A percentile compares a stretch with the other conserved stretches of the same genome.
Evolutionary conservation across 2,329 filamentous ascomycete species (phyloP).

Genomic region (Elsinoe ampelina): DNA sequence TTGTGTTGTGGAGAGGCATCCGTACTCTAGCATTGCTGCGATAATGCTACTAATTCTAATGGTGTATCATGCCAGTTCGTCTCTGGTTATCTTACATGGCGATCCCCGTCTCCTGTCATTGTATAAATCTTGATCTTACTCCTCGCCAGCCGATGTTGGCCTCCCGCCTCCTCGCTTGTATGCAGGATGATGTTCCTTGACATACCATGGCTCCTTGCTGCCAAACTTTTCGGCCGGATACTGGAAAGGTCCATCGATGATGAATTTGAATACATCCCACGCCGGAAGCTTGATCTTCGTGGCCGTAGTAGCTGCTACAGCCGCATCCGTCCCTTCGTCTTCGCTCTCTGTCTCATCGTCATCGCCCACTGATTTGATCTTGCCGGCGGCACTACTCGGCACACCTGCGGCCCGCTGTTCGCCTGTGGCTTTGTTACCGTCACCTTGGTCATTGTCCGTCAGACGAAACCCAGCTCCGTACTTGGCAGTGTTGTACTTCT

Average conservation of each 20-base stretch:
- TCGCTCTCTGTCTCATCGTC: conserved; percentile 18
- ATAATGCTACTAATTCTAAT: too few species aligned
- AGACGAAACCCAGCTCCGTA: conserved; percentile 2
- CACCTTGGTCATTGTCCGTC: background rate
- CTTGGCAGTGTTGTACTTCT: background rate
- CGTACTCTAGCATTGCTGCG: too few species aligned
- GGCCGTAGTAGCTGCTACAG: background rate
- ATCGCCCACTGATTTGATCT: conserved; percentile 2
- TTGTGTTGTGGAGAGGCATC: too few species aligned
- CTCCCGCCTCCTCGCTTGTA: background rate
- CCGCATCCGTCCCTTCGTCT: background rate
- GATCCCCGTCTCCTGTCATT: background rate
- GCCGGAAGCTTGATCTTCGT: conserved; percentile 20
- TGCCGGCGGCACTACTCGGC: background rate
- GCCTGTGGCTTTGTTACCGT: conserved; percentile 8
- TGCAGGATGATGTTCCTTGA: conserved; percentile 19
- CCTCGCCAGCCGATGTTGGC: background rate
- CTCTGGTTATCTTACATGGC: too few species aligned
- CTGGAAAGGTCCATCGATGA: conserved; percentile 56
- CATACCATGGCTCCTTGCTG: conserved; percentile 38
- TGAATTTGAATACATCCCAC: conserved; percentile 44
- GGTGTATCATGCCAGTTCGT: too few species aligned
- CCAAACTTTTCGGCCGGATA: conserved; percentile 47
- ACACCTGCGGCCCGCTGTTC: background rate
- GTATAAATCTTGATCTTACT: background rate